Conservation (phyloP, 257 asterid species). For the Voacanga thouarsii region DNA sequence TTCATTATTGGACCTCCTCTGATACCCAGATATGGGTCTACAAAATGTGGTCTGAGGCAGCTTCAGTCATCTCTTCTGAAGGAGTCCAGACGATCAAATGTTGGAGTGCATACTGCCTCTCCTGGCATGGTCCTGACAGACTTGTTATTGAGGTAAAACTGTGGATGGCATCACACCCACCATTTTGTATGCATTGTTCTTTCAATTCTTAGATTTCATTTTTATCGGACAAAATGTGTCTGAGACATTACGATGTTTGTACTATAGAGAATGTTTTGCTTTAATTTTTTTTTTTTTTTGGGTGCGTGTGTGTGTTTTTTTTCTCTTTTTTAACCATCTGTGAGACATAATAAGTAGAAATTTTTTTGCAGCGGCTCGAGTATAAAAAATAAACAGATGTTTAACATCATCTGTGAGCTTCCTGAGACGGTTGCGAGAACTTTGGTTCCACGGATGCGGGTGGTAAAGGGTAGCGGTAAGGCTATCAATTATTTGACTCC, state of each 20-base stretch:
- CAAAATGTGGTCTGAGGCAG: conserved; percentile 98
- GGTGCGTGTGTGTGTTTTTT: too few species aligned
- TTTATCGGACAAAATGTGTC: neutral
- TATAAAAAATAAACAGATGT: conserved; percentile 89
- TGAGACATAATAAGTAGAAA: neutral
- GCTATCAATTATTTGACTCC: conserved; percentile 96
- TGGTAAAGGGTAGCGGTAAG: conserved; percentile 96
- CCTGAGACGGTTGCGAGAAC: conserved; percentile 99
- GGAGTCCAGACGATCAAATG: conserved; percentile 71
- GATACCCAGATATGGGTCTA: conserved; percentile 73
- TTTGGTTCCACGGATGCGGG: conserved; percentile 91
- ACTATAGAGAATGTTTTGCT: neutral
- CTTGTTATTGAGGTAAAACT: conserved; percentile 75
- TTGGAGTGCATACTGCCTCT: conserved; percentile 96
- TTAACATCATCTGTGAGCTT: conserved; percentile 91
- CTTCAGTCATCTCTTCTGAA: conserved; percentile 89
- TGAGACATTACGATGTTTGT: neutral
- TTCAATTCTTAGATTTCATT: neutral
- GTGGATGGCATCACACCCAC: too few species aligned
- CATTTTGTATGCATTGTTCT: neutral
- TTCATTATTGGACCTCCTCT: conserved; percentile 15
- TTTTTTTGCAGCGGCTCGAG: conserved; percentile 76
- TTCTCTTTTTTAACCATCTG: too few species aligned
- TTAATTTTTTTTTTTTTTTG: too few species aligned
- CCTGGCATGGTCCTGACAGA: conserved; percentile 99